Percentiles rank a stretch among this genome's conserved stretches.
These are phyloP conservation scores for Fragaria nilgerrensis DNA, from an alignment of 306 rosid species.

Conservation along the genomic window DNA sequence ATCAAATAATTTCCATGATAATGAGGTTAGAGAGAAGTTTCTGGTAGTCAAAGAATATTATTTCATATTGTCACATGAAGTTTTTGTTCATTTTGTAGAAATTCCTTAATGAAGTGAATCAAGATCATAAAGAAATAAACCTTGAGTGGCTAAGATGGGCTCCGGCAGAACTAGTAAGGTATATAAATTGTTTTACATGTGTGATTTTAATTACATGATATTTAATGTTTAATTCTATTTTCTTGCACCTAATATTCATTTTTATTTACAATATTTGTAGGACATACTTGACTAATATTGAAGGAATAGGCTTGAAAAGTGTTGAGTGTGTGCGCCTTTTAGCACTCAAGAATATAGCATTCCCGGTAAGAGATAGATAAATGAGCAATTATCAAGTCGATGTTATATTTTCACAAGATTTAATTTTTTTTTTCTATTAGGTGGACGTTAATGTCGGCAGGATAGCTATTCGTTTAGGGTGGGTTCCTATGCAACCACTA, in stretches of 20 bases:
- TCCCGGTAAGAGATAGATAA: slow-evolving; percentile 49
- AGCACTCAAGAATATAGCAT: slow-evolving; percentile 54
- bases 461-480: slow-evolving; percentile 72
- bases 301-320: slow-evolving; percentile 76
- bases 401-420: background rate
- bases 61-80: too few species aligned
- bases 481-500: slow-evolving; percentile 76
- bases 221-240: background rate
- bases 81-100: slow-evolving; percentile 30
- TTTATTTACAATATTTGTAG: slow-evolving; percentile 29
- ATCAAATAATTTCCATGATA: too few species aligned
- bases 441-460: slow-evolving; percentile 89
- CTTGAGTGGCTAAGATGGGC: slow-evolving; percentile 75
- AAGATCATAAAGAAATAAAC: slow-evolving; percentile 39
- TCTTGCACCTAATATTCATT: background rate
- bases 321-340: slow-evolving; percentile 77
- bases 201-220: background rate
- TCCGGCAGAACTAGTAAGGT: slow-evolving; percentile 45
- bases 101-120: slow-evolving; percentile 39
- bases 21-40: too few species aligned
- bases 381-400: background rate
- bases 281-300: slow-evolving; percentile 43
- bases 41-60: too few species aligned
- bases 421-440: slow-evolving; percentile 11
- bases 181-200: slow-evolving; percentile 2